Conservation (phyloP, 495 filamentous ascomycete species). For the Trichoderma parareesei region DNA sequence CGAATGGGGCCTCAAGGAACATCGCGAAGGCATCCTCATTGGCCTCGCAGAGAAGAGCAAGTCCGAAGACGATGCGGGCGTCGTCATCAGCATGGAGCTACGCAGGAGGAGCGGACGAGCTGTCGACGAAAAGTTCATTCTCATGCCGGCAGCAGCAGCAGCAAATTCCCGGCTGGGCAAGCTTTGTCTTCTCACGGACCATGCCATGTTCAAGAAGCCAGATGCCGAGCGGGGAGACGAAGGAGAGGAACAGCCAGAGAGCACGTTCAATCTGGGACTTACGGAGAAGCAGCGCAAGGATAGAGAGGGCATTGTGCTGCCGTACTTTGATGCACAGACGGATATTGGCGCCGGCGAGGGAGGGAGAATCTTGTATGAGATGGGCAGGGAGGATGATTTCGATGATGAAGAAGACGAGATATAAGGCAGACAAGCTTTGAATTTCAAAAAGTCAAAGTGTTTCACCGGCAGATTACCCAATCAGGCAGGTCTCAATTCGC, state of each 20-base stretch:
- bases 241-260: slow-evolving; percentile 40
- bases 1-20: slow-evolving; percentile 66
- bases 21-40: slow-evolving; percentile 63
- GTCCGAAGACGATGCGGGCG: slow-evolving; percentile 29
- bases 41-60: slow-evolving; percentile 35
- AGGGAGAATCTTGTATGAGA: slow-evolving; percentile 89
- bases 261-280: slow-evolving; percentile 76
- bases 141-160: slow-evolving; percentile 34
- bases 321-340: slow-evolving; percentile 92
- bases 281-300: slow-evolving; percentile 85
- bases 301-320: slow-evolving; percentile 80
- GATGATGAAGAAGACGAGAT: slow-evolving; percentile 99
- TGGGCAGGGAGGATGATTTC: slow-evolving; percentile 95
- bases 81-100: slow-evolving; percentile 82
- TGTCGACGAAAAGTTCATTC: slow-evolving; percentile 67
- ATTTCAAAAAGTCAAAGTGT: not conserved
- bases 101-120: slow-evolving; percentile 70
- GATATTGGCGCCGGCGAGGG: slow-evolving; percentile 68
- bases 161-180: slow-evolving; percentile 26
- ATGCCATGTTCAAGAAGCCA: slow-evolving; percentile 53
- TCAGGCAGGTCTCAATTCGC: too few species aligned
- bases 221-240: slow-evolving; percentile 38
- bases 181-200: slow-evolving; percentile 69
- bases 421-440: slow-evolving; percentile 26
- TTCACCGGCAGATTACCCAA: too few species aligned